Conservation (phyloP, 2,329 filamentous ascomycete genomes). For the Fusarium udum region DNA sequence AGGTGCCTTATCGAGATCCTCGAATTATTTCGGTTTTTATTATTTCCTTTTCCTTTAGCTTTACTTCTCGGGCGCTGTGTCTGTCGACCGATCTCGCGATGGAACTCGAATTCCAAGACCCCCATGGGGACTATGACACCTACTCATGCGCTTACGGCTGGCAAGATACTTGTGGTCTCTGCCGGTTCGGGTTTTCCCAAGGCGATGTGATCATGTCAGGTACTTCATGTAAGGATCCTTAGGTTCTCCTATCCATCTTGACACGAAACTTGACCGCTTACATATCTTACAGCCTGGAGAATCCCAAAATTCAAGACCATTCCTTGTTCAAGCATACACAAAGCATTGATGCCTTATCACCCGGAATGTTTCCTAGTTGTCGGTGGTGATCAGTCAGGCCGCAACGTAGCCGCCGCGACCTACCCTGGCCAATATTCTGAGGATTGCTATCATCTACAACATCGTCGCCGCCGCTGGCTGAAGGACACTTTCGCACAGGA, state of each 20-base stretch:
- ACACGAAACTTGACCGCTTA: no score
- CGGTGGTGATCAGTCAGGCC: neutral
- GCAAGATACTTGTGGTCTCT: neutral
- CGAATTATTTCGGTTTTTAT: neutral
- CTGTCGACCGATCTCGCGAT: neutral
- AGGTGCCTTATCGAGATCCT: neutral
- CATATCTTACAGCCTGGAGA: no score
- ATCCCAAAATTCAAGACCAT: no score
- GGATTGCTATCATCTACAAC: rapidly evolving
- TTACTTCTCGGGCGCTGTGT: neutral
- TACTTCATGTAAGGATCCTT: no score
- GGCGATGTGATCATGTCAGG: no score
- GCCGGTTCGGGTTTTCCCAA: neutral
- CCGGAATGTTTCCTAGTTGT: neutral
- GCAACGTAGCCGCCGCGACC: neutral
- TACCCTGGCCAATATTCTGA: rapidly evolving
- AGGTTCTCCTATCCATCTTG: no score
- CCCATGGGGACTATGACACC: rapidly evolving
- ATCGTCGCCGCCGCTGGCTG: neutral
- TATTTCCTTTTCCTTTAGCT: neutral
- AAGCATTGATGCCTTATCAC: neutral
- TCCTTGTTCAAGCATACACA: no score
- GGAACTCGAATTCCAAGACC: neutral
- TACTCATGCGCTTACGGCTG: neutral
- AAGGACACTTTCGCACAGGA: neutral